phyloP scores from a whole-genome alignment of 176 grass and related monocot genomes.

The Carex pumila region DNA sequence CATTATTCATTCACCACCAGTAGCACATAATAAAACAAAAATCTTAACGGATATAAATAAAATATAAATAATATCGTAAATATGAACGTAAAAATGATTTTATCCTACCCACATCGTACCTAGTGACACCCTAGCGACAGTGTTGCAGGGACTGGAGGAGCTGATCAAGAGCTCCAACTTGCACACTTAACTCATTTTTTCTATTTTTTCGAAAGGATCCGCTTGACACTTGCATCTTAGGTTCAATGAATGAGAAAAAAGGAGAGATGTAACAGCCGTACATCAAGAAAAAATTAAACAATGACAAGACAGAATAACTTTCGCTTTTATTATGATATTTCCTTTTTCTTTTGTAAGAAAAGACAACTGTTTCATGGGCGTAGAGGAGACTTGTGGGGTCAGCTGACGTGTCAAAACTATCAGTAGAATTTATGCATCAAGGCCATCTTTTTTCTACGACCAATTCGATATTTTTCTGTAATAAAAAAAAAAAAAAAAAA shows the following conservation, averaged over 20 bases:
- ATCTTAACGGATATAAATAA: too few species aligned
- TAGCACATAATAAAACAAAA: too few species aligned
- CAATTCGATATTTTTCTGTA: neutral
- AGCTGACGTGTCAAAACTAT: neutral
- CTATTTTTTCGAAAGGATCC: neutral
- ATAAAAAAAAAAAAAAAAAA: too few species aligned
- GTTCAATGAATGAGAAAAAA: constrained; percentile 12
- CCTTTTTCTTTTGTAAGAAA: neutral
- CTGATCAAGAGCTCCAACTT: neutral
- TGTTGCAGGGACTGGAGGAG: neutral
- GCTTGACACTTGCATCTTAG: constrained; percentile 2
- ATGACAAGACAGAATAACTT: too few species aligned
- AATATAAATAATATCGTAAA: too few species aligned
- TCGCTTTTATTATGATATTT: too few species aligned
- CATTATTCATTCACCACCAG: too few species aligned
- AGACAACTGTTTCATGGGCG: neutral
- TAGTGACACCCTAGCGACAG: neutral
- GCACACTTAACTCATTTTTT: neutral
- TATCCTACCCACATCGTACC: too few species aligned
- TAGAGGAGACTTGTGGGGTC: neutral
- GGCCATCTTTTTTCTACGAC: neutral
- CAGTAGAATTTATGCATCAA: neutral
- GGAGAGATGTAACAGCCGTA: neutral
- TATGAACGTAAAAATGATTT: too few species aligned
- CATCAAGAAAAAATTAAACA: too few species aligned